Base-by-base conservation (phyloP, 2,329 filamentous ascomycete genomes). In the Graphiopsis chlorocephala region DNA sequence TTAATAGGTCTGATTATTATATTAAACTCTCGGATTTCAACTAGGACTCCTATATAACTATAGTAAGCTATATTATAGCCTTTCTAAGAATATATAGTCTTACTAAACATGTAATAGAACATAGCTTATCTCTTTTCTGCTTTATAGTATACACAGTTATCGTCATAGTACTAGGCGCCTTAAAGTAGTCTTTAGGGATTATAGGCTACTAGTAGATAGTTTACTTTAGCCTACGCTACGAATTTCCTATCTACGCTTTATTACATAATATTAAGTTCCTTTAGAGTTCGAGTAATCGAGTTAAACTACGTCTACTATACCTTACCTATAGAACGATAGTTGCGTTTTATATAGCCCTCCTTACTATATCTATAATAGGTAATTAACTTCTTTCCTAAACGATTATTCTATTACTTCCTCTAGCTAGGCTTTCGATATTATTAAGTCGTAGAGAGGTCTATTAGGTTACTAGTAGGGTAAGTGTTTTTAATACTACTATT, bases 281-380 rank as follows among this genome's bases (percentile, higher is more conserved):
- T 57, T 38, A 57, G 15, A 20, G 28, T n/a, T 31, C 14, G 25
- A 31, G 12, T 29, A 35, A 31, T n/a, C 17, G 26, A 4, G 33
- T 57, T 57, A 23, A 57, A 57, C 20, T 57, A 23, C n/a, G 25
- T 38, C 26, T 23, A 20, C 53, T 57, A 38, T 38, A 57, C 17
- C 53, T 57, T 57, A 31, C 4, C 33, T 31, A 38, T n/a, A 31
- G 53, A 57, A 28, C 25, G 25, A 23, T 38, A 57, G 28, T 57
- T 23, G 14, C 28, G 8, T 31, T 31, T 38, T 57, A 33, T 33
- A 38, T 57, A 38, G 53, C 53, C 28, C 12, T 33, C 17, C 28
- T 57, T 57, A 23, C 53, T 57, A 57, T 25, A 57, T 33, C n/a
- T 31, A 28, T 57, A 57, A 38, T 38, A 57, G 33, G 53, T 31